phyloP scores from a whole-genome alignment of 225 moss, liverwort and hornwort genomes.

The Takakia lepidozioides region DNA sequence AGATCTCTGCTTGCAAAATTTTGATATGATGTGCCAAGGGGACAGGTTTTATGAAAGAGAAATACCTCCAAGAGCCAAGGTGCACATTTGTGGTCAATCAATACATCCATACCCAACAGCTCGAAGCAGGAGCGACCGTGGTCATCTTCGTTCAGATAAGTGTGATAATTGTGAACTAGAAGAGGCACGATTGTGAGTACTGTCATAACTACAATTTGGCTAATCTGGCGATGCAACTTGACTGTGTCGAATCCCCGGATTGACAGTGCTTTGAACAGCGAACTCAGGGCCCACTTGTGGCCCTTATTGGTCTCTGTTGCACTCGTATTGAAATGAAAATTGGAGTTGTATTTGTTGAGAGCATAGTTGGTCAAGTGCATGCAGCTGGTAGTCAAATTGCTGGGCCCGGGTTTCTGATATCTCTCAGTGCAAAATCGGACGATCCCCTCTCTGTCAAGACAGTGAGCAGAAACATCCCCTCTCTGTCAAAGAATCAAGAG shows the following conservation, averaged over 20 bases:
- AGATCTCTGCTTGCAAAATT: not conserved
- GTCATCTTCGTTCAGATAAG: slow-evolving; percentile 69
- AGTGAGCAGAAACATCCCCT: too few species aligned
- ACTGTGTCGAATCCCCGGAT: slow-evolving; percentile 60
- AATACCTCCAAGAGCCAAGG: slow-evolving; percentile 94
- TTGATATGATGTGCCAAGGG: not conserved
- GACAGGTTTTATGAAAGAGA: not conserved
- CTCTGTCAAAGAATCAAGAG: too few species aligned
- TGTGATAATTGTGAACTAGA: slow-evolving; percentile 78
- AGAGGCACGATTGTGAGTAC: slow-evolving; percentile 77
- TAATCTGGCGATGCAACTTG: slow-evolving; percentile 68
- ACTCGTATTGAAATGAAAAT: slow-evolving; percentile 81
- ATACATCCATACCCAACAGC: slow-evolving; percentile 84
- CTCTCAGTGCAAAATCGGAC: slow-evolving; percentile 88
- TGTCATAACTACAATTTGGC: slow-evolving; percentile 95
- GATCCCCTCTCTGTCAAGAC: slow-evolving; percentile 77
- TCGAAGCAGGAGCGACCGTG: slow-evolving; percentile 82
- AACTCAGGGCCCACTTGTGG: slow-evolving; percentile 84
- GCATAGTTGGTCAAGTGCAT: slow-evolving; percentile 98
- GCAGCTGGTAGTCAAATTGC: slow-evolving; percentile 65
- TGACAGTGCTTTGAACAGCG: slow-evolving; percentile 64
- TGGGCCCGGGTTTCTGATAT: slow-evolving; percentile 71
- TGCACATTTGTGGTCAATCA: slow-evolving; percentile 78
- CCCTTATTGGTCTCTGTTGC: slow-evolving; percentile 74
- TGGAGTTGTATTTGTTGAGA: slow-evolving; percentile 72